Percentiles rank a stretch among this genome's conserved stretches.
Evolutionary conservation across 2,329 filamentous ascomycete genomes (phyloP).

Genomic region (Diaporthe sp.): DNA sequence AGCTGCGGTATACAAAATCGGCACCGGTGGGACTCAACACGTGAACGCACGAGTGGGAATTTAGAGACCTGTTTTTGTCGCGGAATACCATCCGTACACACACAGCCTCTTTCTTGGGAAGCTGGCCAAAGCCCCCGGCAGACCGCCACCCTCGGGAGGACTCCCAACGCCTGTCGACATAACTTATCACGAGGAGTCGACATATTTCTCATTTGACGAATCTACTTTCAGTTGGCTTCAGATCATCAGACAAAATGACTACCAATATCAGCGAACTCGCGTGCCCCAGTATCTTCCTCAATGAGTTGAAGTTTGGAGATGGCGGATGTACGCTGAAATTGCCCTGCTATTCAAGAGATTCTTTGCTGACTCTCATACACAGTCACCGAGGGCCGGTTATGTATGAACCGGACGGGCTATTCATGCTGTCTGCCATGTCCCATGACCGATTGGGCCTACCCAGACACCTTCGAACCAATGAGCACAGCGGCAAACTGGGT

Average conservation of each 20-base stretch:
- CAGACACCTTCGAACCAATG: slow-evolving; percentile 69
- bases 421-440: slow-evolving; percentile 93
- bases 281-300: slow-evolving; percentile 39
- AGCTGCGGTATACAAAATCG: neutral
- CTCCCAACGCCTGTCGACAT: neutral
- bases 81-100: neutral
- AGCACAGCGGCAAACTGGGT: slow-evolving; percentile 83
- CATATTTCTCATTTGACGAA: neutral
- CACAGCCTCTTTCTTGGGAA: neutral
- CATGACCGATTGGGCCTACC: slow-evolving; percentile 80
- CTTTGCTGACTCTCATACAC: slow-evolving; percentile 47
- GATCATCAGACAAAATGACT: slow-evolving; percentile 29
- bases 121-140: slow-evolving; percentile 11
- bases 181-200: neutral
- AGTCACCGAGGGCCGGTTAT: slow-evolving; percentile 71
- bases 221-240: neutral
- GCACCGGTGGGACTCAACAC: neutral
- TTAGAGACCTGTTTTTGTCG: neutral
- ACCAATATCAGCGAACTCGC: slow-evolving; percentile 20
- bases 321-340: slow-evolving; percentile 39
- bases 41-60: neutral
- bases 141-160: neutral
- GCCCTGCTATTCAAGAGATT: slow-evolving; percentile 5
- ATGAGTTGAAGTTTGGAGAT: slow-evolving; percentile 35
- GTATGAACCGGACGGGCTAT: slow-evolving; percentile 62